Evolutionary conservation across 345 rosid genomes (phyloP).

Genomic region (Acer campestre): DNA sequence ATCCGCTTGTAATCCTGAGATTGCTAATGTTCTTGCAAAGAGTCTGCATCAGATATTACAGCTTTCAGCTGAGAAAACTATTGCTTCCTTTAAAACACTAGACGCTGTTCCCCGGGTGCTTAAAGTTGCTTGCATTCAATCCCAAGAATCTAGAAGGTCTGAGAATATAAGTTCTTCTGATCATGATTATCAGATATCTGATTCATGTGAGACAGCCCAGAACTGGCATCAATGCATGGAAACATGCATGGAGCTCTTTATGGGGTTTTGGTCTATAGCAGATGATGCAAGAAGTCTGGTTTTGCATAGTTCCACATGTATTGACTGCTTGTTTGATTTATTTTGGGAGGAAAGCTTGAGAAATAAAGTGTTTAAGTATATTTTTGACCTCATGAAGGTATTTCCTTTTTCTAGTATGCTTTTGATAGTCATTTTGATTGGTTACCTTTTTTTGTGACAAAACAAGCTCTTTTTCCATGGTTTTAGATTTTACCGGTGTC

Average conservation of each 20-base stretch:
- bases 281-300: slow-evolving; percentile 63
- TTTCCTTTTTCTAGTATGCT: slow-evolving; percentile 9
- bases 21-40: slow-evolving; percentile 67
- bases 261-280: slow-evolving; percentile 55
- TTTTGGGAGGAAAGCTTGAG: slow-evolving; percentile 87
- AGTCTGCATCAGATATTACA: slow-evolving; percentile 66
- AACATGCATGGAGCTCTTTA: slow-evolving; percentile 59
- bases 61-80: slow-evolving; percentile 64
- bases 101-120: slow-evolving; percentile 77
- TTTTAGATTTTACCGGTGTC: slow-evolving; percentile 59
- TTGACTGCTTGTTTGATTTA: slow-evolving; percentile 84
- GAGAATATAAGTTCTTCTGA: slow-evolving; percentile 26
- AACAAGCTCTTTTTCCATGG: slow-evolving; percentile 2
- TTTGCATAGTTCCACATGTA: slow-evolving; percentile 57
- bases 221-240: slow-evolving; percentile 65
- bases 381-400: slow-evolving; percentile 92
- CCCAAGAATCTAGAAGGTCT: slow-evolving; percentile 60
- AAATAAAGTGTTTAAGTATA: slow-evolving; percentile 56
- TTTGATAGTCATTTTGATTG: slow-evolving; percentile 7
- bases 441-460: slow-evolving; percentile 16
- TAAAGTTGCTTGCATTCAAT: slow-evolving; percentile 72
- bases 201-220: slow-evolving; percentile 36
- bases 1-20: slow-evolving; percentile 66
- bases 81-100: slow-evolving; percentile 67
- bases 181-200: slow-evolving; percentile 33